These are phyloP conservation scores for Fusarium virguliforme DNA, from an alignment of 2,329 filamentous ascomycete species.

Conservation along the genomic window DNA sequence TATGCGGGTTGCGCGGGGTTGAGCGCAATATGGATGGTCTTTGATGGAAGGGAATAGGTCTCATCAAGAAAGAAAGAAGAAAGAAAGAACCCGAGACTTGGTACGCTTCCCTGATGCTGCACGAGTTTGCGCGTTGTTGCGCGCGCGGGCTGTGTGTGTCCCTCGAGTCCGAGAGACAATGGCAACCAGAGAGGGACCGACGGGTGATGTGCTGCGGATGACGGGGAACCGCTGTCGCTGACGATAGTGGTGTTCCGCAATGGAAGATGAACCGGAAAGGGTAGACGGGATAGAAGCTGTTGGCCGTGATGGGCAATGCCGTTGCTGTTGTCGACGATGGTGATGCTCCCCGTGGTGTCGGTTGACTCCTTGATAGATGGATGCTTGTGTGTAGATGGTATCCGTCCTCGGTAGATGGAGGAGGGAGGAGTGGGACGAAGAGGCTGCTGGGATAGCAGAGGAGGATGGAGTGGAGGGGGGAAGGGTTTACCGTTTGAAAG, in stretches of 20 bases:
- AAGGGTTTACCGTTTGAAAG: slow-evolving; percentile 50
- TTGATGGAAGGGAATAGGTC: slow-evolving; percentile 8
- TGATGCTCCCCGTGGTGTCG: slow-evolving; percentile 36
- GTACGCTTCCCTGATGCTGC: slow-evolving; percentile 27
- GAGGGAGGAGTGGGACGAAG: slow-evolving; percentile 48
- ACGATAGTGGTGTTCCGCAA: slow-evolving; percentile 27
- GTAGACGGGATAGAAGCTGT: slow-evolving; percentile 28
- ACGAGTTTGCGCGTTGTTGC: slow-evolving; percentile 25
- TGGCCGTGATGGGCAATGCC: slow-evolving; percentile 18
- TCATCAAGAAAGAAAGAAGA: slow-evolving; percentile 5
- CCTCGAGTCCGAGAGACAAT: slow-evolving; percentile 20
- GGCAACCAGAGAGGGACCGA: slow-evolving; percentile 9
- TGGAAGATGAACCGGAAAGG: slow-evolving; percentile 13
- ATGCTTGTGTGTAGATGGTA: slow-evolving; percentile 41
- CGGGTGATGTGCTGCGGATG: slow-evolving; percentile 12
- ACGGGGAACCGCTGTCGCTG: slow-evolving; percentile 13
- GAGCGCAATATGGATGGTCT: slow-evolving; percentile 14
- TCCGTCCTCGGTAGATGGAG: slow-evolving; percentile 40
- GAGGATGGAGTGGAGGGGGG: slow-evolving; percentile 43
- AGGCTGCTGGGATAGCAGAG: slow-evolving; percentile 46
- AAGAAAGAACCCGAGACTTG: slow-evolving; percentile 26
- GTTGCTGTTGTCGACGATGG: slow-evolving; percentile 14
- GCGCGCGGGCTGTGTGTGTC: slow-evolving; percentile 28
- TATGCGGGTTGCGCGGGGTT: slow-evolving; percentile 26
- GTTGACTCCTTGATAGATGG: slow-evolving; percentile 42